These are phyloP conservation scores for Wallacemonas sp. DNA, from an alignment of 208 protist species.

Conservation along the genomic window DNA sequence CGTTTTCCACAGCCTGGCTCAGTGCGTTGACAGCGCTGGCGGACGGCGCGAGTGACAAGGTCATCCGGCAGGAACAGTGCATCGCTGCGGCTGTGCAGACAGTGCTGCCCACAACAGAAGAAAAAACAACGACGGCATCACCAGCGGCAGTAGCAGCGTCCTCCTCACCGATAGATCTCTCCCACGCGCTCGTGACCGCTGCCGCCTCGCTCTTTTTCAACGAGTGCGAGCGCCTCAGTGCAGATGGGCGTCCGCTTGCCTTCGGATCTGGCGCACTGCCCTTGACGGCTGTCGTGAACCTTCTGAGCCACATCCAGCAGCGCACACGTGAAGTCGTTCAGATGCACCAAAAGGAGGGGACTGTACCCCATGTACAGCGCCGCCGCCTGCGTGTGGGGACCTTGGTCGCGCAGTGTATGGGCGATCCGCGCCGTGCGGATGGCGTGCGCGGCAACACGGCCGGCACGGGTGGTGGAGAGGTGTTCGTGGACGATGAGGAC, in stretches of 20 bases:
- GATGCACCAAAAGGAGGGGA: background rate
- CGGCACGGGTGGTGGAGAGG: too few species aligned
- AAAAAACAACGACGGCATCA: background rate
- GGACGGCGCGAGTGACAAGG: background rate
- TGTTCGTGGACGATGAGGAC: too few species aligned
- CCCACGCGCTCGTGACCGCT: slow-evolving; percentile 7
- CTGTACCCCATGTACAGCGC: background rate
- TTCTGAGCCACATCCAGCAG: slow-evolving; percentile 19
- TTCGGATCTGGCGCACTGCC: slow-evolving; percentile 29
- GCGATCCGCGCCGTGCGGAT: background rate
- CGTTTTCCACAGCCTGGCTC: background rate
- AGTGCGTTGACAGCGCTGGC: background rate
- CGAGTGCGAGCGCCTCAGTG: slow-evolving; percentile 26
- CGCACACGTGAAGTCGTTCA: slow-evolving; percentile 20
- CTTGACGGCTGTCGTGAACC: slow-evolving; percentile 8
- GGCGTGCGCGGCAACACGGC: background rate
- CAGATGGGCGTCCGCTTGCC: slow-evolving; percentile 30
- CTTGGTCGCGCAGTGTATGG: slow-evolving; percentile 9
- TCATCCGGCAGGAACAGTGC: background rate
- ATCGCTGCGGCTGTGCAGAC: background rate
- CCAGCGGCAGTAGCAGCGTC: background rate
- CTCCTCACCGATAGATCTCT: too few species aligned
- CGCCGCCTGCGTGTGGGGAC: slow-evolving; percentile 20
- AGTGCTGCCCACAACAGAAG: background rate
- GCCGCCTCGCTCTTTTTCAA: slow-evolving; percentile 25